These are phyloP conservation scores for Cryptosporidium viatorum DNA, from an alignment of 169 alveolate genomes.

Conservation along the genomic window DNA sequence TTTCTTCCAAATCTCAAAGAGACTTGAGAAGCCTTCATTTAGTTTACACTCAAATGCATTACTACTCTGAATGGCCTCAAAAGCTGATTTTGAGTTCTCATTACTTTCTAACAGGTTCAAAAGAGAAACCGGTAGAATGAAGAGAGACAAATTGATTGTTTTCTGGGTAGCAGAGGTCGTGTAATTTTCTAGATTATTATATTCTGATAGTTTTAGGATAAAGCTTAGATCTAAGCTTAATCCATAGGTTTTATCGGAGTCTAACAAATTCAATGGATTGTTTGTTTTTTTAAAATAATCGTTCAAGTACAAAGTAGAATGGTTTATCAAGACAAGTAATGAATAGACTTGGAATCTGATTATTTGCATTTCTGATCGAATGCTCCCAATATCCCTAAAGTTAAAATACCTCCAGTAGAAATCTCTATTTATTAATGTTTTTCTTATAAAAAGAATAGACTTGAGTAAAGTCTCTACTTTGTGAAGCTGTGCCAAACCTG, in stretches of 20 bases:
- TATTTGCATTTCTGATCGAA: conserved; percentile 30
- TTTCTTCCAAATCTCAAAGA: not conserved
- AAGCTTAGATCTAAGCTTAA: not conserved
- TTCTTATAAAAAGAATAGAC: not conserved
- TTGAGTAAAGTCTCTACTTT: conserved; percentile 1
- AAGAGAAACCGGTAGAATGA: not conserved
- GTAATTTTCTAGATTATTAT: not conserved
- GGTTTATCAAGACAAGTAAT: not conserved
- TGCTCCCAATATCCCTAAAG: not conserved
- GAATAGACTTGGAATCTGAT: conserved; percentile 34
- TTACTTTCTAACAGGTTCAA: not conserved
- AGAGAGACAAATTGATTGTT: not conserved
- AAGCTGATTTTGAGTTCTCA: not conserved
- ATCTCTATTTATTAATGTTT: not conserved
- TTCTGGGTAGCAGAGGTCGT: not conserved
- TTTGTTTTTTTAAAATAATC: not conserved
- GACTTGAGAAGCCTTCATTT: not conserved
- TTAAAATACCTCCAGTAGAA: conserved; percentile 35
- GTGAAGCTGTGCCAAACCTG: not conserved
- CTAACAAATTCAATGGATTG: not conserved
- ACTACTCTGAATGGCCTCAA: not conserved
- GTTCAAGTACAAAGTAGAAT: not conserved
- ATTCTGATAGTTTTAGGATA: not conserved
- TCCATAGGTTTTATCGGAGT: not conserved
- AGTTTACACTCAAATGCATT: not conserved